Evolutionary conservation across 768 basidiomycete genomes (phyloP), one percentile per base, ranked within the genome.

Genomic region (Asterophora parasitica): DNA sequence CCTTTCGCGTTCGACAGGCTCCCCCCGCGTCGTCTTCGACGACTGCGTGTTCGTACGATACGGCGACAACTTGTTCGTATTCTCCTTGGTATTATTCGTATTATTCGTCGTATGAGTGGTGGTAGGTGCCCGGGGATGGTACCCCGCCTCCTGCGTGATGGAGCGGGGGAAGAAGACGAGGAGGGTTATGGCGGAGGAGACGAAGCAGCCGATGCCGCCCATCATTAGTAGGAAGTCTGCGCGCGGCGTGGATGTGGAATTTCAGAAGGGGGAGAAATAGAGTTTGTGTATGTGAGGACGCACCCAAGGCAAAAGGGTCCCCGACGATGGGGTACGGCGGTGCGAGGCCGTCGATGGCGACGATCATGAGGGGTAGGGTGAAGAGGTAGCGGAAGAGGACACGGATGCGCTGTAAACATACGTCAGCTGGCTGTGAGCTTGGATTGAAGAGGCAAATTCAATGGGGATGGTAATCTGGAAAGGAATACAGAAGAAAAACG

Each of bases 161-260:
- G 85, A 85, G 37, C 85, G 84, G 30, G 87, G 87, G 69, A 88
- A 88, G 68, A 88, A 88, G 35, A 88, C 88, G 27, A 91, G 72
- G 27, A 92, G 72, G 3, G 89, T 92, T 17, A 91, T 85, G 13
- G 81, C 80, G 19, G 88, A 88, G 3, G 88, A 91, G 16, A 88
- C 73, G 58, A 90, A 81, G 56, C 83, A 83, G 11, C 88, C 88
- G 26, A 91, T 75, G 13, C 76, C 87, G 16, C 79, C 82, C 44
- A 83, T 56, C 79, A 88, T 82, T 38, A 83, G 64, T 8, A 90
- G 69, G 48, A 88, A 77, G 63, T 92, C 89, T 79, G 15, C 1
- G 13, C 20, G 13, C 28, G 28, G 28, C 28, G 79, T 78, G 64
- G 86, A 83, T 44, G 83, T 85, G 49, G 2, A 41, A 27, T n/a